phyloP scores from a whole-genome alignment of 2,329 filamentous ascomycete species.

The Aureobasidium sp. region DNA sequence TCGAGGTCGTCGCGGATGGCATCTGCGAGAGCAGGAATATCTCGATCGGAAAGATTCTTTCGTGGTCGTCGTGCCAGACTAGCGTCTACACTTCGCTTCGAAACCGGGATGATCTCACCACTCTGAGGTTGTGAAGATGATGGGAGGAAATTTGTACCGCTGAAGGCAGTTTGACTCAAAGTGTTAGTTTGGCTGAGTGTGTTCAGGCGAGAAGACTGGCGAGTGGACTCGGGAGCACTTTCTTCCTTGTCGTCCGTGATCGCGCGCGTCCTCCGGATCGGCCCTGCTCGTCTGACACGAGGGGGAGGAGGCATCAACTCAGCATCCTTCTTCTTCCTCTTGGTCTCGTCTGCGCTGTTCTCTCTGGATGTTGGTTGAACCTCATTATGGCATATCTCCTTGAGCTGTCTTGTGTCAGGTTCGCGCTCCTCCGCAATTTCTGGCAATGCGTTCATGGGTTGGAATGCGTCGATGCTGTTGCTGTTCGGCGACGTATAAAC shows the following conservation, averaged over 20 bases:
- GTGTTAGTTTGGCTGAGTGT: slow-evolving; percentile 6
- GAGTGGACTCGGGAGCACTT: background rate
- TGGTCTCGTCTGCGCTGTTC: slow-evolving; percentile 7
- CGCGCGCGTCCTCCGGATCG: slow-evolving; percentile 4
- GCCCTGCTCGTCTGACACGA: slow-evolving; percentile 11
- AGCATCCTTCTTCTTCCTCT: slow-evolving; percentile 21
- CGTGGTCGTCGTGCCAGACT: slow-evolving; percentile 26
- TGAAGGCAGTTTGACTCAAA: slow-evolving; percentile 4
- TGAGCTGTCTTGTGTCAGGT: slow-evolving; percentile 31
- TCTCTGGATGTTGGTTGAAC: slow-evolving; percentile 14
- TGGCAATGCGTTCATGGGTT: slow-evolving; percentile 25
- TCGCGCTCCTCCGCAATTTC: slow-evolving; percentile 34
- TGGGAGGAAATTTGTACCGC: background rate
- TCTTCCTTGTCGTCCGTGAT: slow-evolving; percentile 1
- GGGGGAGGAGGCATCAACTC: slow-evolving; percentile 26
- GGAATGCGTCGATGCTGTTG: slow-evolving; percentile 29
- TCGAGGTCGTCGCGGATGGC: slow-evolving; percentile 7
- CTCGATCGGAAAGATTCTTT: slow-evolving; percentile 3
- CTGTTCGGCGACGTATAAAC: slow-evolving; percentile 40
- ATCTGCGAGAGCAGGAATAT: slow-evolving; percentile 3
- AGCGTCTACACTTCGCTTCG: slow-evolving; percentile 26
- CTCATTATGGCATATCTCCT: slow-evolving; percentile 39
- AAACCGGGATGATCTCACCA: slow-evolving; percentile 13
- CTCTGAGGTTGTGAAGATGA: slow-evolving; percentile 7
- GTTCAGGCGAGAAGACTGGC: slow-evolving; percentile 2